Conservation (phyloP, 192 early-diverging fungal species). For the Chytriomyces sp. region DNA sequence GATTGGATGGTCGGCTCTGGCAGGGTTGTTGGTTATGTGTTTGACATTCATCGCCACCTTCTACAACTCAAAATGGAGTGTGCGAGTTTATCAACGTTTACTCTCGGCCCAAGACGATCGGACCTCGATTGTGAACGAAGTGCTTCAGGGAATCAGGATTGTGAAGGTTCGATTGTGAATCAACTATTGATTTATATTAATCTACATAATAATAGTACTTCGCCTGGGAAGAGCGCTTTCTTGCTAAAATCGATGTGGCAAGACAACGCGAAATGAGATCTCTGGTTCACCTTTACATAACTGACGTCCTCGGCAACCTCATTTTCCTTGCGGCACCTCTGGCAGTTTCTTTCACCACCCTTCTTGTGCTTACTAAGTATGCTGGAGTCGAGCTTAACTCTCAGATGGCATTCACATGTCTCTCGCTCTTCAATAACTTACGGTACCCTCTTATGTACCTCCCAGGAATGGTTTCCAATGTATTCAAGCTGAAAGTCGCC, state of each 20-base stretch:
- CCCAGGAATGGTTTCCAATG: slow-evolving; percentile 59
- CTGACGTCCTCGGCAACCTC: slow-evolving; percentile 5
- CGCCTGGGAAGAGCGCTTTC: slow-evolving; percentile 42
- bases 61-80: slow-evolving; percentile 21
- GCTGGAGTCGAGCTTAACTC: slow-evolving; percentile 61
- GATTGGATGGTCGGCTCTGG: slow-evolving; percentile 78
- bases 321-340: slow-evolving; percentile 37
- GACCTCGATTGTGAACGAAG: slow-evolving; percentile 78
- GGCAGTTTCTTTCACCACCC: slow-evolving; percentile 56
- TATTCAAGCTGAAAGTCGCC: slow-evolving; percentile 53
- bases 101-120: slow-evolving; percentile 72
- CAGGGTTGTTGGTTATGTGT: slow-evolving; percentile 68
- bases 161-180: slow-evolving; percentile 59
- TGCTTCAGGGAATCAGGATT: slow-evolving; percentile 87
- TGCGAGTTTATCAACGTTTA: slow-evolving; percentile 51
- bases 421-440: slow-evolving; percentile 62
- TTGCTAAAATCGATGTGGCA: slow-evolving; percentile 20
- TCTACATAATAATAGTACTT: slow-evolving; percentile 42
- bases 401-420: slow-evolving; percentile 62
- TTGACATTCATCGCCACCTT: slow-evolving; percentile 31
- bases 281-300: slow-evolving; percentile 1
- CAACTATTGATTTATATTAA: background rate
- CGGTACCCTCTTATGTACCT: slow-evolving; percentile 48
- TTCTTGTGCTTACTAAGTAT: slow-evolving; percentile 54
- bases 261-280: slow-evolving; percentile 18